Percentiles rank a stretch among this genome's conserved stretches.
These are phyloP conservation scores for Thermothelomyces thermophilus DNA, from an alignment of 2,329 filamentous ascomycete genomes.

Conservation along the genomic window DNA sequence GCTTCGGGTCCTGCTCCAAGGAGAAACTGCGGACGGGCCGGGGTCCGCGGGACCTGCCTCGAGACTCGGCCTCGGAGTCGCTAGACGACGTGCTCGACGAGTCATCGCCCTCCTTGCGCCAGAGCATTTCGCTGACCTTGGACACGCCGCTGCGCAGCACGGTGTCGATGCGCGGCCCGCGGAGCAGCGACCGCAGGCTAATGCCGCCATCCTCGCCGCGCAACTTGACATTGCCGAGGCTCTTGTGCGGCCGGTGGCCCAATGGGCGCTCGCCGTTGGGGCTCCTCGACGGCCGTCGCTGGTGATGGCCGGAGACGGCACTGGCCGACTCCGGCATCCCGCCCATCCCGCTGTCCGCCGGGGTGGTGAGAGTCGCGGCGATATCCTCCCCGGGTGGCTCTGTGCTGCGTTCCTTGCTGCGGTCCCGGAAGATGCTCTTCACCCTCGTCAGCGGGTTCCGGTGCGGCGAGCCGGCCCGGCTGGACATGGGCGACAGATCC, in stretches of 20 bases:
- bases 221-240: slow-evolving; percentile 43
- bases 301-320: slow-evolving; percentile 25
- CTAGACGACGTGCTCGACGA: slow-evolving; percentile 39
- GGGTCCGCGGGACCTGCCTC: slow-evolving; percentile 35
- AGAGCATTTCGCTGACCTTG: slow-evolving; percentile 50
- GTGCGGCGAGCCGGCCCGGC: slow-evolving; percentile 56
- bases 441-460: slow-evolving; percentile 53
- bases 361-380: slow-evolving; percentile 17
- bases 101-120: slow-evolving; percentile 44
- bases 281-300: slow-evolving; percentile 33
- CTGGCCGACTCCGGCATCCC: slow-evolving; percentile 28
- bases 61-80: slow-evolving; percentile 42
- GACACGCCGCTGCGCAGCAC: slow-evolving; percentile 57
- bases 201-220: slow-evolving; percentile 41
- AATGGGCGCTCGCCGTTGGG: slow-evolving; percentile 35
- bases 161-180: slow-evolving; percentile 66
- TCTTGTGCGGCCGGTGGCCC: slow-evolving; percentile 43
- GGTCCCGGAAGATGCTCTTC: slow-evolving; percentile 50
- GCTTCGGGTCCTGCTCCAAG: slow-evolving; percentile 30
- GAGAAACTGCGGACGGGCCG: slow-evolving; percentile 29
- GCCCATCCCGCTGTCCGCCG: slow-evolving; percentile 27
- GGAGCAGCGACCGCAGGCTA: slow-evolving; percentile 68
- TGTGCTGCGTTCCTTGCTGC: slow-evolving; percentile 39
- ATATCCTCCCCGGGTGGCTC: slow-evolving; percentile 34
- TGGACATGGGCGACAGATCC: slow-evolving; percentile 57